Conservation (phyloP, 202 grass and related monocot species). For the Carex arenaria region DNA sequence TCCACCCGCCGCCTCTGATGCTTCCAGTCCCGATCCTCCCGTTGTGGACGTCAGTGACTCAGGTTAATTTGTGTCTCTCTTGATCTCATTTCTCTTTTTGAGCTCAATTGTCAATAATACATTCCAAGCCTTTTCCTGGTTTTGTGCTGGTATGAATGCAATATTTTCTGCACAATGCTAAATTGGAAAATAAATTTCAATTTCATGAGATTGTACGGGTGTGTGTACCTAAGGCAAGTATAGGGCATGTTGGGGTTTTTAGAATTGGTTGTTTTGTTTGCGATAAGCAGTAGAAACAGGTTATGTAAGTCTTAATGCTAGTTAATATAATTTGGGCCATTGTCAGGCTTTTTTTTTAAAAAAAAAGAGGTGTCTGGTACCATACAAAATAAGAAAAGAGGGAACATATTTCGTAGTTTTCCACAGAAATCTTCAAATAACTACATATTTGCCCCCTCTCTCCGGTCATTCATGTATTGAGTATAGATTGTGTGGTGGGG, state of each 20-base stretch:
- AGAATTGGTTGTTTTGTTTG: no score
- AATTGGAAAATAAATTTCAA: background rate
- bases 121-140: background rate
- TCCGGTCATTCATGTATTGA: background rate
- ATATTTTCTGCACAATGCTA: background rate
- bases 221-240: no score
- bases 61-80: constrained; percentile 6
- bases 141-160: background rate
- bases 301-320: no score
- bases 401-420: background rate
- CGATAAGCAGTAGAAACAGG: no score
- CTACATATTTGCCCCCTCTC: background rate
- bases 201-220: background rate
- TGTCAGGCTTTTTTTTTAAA: no score
- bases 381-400: background rate
- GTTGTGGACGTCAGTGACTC: constrained; percentile 14
- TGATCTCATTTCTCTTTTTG: constrained; percentile 1
- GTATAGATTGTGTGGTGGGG: background rate
- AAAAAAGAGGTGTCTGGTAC: background rate
- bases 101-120: background rate
- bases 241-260: no score
- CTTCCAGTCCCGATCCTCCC: background rate
- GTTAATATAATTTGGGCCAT: no score
- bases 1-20: background rate
- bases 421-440: background rate